Evolutionary conservation across 306 rosid species (phyloP), one percentile per base, ranked within the genome.

Genomic region (Albizia julibrissin): DNA sequence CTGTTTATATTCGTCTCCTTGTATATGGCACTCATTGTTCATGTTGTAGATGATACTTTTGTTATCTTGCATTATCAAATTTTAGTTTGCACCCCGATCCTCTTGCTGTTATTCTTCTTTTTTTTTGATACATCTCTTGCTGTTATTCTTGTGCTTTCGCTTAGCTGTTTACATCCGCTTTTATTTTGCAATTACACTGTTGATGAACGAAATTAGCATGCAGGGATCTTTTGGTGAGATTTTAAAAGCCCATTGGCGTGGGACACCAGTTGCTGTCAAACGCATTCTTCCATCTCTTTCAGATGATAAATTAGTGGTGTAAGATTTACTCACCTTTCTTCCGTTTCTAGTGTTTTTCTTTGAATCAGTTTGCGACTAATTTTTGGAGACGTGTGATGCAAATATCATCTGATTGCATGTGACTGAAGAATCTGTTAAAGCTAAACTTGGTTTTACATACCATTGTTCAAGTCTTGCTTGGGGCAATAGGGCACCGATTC

Each of bases 191-290:
- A 59, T 47, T 71, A 64, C 56, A 58, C 64, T 75, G 16, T 22
- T 46, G 54, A 72, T 34, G 59, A 76, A 42, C 79, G 50, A 72
- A 47, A 77, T 71, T 69, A 43, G 76, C 65, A 8, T 76, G 40
- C 4, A 96, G 99, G 99, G 99, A 44, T 96, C 99, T 37, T 96
- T 96, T 69, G 99, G 99, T 76, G 99, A 96, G 90, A 93, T 96
- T 82, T 88, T 96, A 73, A 96, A 81, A 89, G 99, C 97, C 44
- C 82, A 84, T 81, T 96, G 99, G 99, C 99, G 99, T 68, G 99
- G 99, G 85, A 96, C 99, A n/a, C 98, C 98, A 6, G 99, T 96
- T 72, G 99, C 99, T 80, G 92, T 92, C 77, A 96, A 96, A 84
- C 99, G 98, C 79, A 96, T 96, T 82, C 97, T 94, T 83, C 97